Base-by-base conservation (phyloP, 441 rosid genomes). In the Hypseocharis bilobata region DNA sequence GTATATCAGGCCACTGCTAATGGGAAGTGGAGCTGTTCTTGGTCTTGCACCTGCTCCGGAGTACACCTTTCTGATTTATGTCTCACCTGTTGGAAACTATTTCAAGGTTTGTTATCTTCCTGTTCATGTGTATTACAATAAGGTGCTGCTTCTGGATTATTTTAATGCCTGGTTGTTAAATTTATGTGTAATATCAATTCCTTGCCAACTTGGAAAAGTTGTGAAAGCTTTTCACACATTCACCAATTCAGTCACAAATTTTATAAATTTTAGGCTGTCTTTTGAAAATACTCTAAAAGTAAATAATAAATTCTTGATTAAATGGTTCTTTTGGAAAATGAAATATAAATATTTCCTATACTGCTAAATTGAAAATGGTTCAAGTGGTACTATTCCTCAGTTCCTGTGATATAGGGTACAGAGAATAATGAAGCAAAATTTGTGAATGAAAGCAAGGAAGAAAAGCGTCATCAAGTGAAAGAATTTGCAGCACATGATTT, bases 31-130 rank as follows among this genome's bases (percentile, higher is more conserved):
- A 68, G 85, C 88, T 62, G 84, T 86, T 72, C 91, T 86, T 75
- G 88, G 88, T 77, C 85, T 84, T 78, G 88, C 91, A 2, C 91
- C 91, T 64, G 84, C 92, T 36, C 92, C 86, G 19, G 92, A 86
- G 72, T 86, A 84, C 63, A 84, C 87, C 60, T 86, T 86, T 70
- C 72, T 86, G 60, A 72, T 86, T 65, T 86, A 84, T 66, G 92
- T 83, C 73, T 81, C 92, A 20, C 92, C 92, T 36, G 92, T 86
- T 0, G 92, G 89, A 36, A 84, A 86, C 83, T 86, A 86, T 74
- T 86, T 83, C 64, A 78, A 86, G 92, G 89, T 86, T 57, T 75
- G 67, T 73, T 40, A 5, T 63, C 44, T 61, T 36, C 14, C 11
- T 45, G 14, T 61, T 40, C 52, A n/a, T 4, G 16, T 45, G 23